These are phyloP conservation scores for Epichloe gansuensis DNA, from an alignment of 2,329 filamentous ascomycete species.

Conservation along the genomic window DNA sequence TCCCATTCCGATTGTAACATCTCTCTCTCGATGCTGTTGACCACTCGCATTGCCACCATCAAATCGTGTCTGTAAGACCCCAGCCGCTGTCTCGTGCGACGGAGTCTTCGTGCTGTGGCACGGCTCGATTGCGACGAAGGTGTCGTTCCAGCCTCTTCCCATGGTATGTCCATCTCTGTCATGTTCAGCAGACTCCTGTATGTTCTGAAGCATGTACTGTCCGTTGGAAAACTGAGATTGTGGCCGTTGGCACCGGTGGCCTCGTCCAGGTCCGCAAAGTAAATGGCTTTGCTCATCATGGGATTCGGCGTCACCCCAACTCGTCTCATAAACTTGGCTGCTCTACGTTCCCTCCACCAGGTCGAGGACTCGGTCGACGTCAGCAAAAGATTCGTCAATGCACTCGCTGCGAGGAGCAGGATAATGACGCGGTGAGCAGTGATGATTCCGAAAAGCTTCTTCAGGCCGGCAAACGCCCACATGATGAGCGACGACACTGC, in stretches of 20 bases:
- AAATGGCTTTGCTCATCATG: conserved; percentile 76
- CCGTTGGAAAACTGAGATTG: conserved; percentile 23
- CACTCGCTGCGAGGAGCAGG: conserved; percentile 52
- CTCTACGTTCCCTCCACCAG: conserved; percentile 80
- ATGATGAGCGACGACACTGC: conserved; percentile 65
- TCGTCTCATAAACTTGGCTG: conserved; percentile 65
- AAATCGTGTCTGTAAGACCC: conserved; percentile 81
- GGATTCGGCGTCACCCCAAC: conserved; percentile 68
- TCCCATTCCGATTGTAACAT: conserved; percentile 84
- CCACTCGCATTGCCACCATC: conserved; percentile 75
- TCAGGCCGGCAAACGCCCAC: conserved; percentile 55
- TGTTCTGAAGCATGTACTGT: conserved; percentile 47
- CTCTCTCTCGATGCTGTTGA: conserved; percentile 81
- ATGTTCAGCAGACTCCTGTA: conserved; percentile 47
- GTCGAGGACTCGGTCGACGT: conserved; percentile 58
- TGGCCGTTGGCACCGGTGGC: conserved; percentile 30
- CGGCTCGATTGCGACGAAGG: conserved; percentile 36
- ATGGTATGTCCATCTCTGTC: conserved; percentile 44
- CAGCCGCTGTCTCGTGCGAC: conserved; percentile 69
- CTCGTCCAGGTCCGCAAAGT: conserved; percentile 66
- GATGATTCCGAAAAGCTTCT: conserved; percentile 52
- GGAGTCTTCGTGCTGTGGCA: conserved; percentile 50
- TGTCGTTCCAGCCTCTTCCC: conserved; percentile 36
- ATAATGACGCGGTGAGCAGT: conserved; percentile 67
- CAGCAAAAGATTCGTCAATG: conserved; percentile 60